Evolutionary conservation across 148 eudicot genomes (phyloP).

Genomic region (Hydrangea macrophylla): DNA sequence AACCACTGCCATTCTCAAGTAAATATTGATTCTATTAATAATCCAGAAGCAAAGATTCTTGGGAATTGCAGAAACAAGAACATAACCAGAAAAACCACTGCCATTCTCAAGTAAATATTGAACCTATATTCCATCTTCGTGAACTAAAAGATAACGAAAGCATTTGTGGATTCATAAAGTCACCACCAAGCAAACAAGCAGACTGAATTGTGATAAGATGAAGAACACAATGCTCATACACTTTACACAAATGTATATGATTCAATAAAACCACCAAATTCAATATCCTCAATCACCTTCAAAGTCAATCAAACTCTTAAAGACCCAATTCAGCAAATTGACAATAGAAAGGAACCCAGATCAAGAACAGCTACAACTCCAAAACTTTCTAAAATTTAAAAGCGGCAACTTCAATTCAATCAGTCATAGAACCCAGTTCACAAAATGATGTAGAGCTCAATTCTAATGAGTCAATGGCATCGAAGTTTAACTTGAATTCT

Average conservation of each 20-base stretch:
- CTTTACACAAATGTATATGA: background rate
- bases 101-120: conserved; percentile 23
- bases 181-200: conserved; percentile 9
- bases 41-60: conserved; percentile 27
- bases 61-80: conserved; percentile 40
- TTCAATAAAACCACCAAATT: background rate
- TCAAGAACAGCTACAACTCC: background rate
- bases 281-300: background rate
- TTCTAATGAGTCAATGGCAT: background rate
- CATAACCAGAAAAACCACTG: conserved; percentile 31
- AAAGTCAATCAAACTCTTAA: background rate
- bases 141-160: conserved; percentile 9
- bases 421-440: background rate
- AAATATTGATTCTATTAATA: conserved; percentile 17
- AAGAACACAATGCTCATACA: background rate
- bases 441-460: background rate
- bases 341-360: background rate
- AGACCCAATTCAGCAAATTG: background rate
- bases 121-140: conserved; percentile 31
- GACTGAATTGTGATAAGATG: background rate
- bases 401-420: background rate
- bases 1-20: conserved; percentile 31
- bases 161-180: conserved; percentile 5
- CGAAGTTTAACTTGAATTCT: background rate
- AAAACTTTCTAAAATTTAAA: background rate